These are phyloP conservation scores for Gossypium thurberi DNA, from an alignment of 345 rosid species.

Conservation along the genomic window DNA sequence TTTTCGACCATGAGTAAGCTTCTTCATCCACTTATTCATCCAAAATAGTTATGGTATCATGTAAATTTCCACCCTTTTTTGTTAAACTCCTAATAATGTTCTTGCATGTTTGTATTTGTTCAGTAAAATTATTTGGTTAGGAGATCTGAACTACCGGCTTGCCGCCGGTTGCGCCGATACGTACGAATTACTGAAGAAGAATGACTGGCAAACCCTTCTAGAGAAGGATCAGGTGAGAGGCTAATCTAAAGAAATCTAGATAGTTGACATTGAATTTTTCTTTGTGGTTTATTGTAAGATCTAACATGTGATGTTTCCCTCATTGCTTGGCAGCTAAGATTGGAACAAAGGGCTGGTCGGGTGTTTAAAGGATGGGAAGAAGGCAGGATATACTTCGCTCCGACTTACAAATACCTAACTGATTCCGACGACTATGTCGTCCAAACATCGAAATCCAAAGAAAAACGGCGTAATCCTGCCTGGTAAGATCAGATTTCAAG, in stretches of 20 bases:
- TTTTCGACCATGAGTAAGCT: conserved; percentile 81
- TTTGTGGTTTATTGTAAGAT: not conserved
- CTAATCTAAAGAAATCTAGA: not conserved
- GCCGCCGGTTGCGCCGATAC: conserved; percentile 45
- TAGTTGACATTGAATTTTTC: not conserved
- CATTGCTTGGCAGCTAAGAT: conserved; percentile 41
- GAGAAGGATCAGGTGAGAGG: conserved; percentile 48
- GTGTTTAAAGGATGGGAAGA: conserved; percentile 90
- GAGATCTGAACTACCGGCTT: conserved; percentile 96
- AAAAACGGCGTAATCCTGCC: conserved; percentile 77
- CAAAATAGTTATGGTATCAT: not conserved
- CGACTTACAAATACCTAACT: conserved; percentile 74
- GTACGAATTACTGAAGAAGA: conserved; percentile 41
- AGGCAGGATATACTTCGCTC: conserved; percentile 75
- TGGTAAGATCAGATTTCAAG: conserved; percentile 45
- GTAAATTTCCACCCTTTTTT: not conserved
- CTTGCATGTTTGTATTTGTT: not conserved
- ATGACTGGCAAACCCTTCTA: conserved; percentile 79
- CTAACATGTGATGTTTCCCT: not conserved
- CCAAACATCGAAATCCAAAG: conserved; percentile 51
- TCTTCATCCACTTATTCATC: not conserved
- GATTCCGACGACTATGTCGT: conserved; percentile 68
- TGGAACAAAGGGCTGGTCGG: conserved; percentile 70
- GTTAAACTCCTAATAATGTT: not conserved
- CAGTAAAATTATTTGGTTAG: conserved; percentile 90